These are phyloP conservation scores for Hordeum vulgare DNA, from an alignment of 176 grass and related monocot species.

Conservation along the genomic window DNA sequence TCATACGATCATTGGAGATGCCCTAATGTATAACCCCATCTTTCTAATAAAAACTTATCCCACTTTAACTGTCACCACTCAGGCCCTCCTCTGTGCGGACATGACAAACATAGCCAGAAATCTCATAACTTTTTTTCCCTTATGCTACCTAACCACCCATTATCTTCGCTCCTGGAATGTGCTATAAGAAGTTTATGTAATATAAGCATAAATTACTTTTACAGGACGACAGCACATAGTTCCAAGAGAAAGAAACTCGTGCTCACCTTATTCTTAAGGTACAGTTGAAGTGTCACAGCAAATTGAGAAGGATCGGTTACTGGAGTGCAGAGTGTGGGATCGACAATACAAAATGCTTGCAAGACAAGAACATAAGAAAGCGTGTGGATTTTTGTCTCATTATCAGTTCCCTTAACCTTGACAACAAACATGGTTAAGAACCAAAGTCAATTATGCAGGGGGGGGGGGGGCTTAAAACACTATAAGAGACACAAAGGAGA, in stretches of 20 bases:
- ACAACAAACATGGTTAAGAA: constrained; percentile 19
- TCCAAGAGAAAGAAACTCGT: constrained; percentile 13
- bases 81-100: neutral
- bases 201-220: too few relatives aligned
- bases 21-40: neutral
- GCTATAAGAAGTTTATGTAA: too few relatives aligned
- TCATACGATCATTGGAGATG: too few relatives aligned
- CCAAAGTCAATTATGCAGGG: constrained; percentile 15
- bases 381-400: constrained; percentile 69
- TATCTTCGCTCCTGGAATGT: too few relatives aligned
- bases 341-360: constrained; percentile 96
- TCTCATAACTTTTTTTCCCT: neutral
- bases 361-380: constrained; percentile 92
- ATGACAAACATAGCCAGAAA: constrained; percentile 1
- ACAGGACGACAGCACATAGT: too few relatives aligned
- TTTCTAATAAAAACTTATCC: neutral
- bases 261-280: constrained; percentile 92
- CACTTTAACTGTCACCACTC: neutral
- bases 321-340: constrained; percentile 89
- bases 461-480: too few relatives aligned
- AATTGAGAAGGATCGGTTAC: constrained; percentile 92
- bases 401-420: constrained; percentile 69
- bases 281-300: constrained; percentile 95
- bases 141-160: too few relatives aligned
- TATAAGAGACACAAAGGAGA: too few relatives aligned